These are phyloP conservation scores for Apiospora sp. DNA, from an alignment of 2,329 filamentous ascomycete genomes.

Conservation along the genomic window DNA sequence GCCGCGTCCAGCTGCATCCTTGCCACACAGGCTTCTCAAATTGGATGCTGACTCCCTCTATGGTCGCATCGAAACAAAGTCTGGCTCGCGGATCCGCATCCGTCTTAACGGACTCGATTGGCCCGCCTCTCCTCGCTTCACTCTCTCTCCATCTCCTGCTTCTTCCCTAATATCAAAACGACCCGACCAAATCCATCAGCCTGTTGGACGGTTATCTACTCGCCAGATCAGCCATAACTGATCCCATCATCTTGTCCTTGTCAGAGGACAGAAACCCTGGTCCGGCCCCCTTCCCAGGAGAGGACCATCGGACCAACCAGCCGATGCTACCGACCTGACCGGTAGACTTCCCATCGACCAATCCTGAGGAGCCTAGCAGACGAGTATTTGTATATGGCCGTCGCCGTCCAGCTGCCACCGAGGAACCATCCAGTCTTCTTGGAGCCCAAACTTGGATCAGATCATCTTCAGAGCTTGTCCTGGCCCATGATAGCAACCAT, in stretches of 20 bases:
- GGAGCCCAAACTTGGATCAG: slow-evolving; percentile 40
- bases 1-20: slow-evolving; percentile 35
- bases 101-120: slow-evolving; percentile 38
- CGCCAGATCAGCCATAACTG: slow-evolving; percentile 8
- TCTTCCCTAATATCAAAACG: slow-evolving; percentile 13
- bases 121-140: slow-evolving; percentile 35
- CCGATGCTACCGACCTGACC: background rate
- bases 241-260: background rate
- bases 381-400: slow-evolving; percentile 44
- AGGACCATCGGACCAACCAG: slow-evolving; percentile 1
- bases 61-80: slow-evolving; percentile 36
- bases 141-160: slow-evolving; percentile 36
- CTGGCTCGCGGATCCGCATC: slow-evolving; percentile 34
- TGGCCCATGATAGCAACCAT: slow-evolving; percentile 52
- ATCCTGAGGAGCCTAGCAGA: slow-evolving; percentile 11
- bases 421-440: slow-evolving; percentile 44
- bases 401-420: slow-evolving; percentile 41
- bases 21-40: slow-evolving; percentile 36
- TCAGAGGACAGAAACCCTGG: slow-evolving; percentile 14
- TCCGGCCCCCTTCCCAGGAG: background rate
- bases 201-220: slow-evolving; percentile 21
- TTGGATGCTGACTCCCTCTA: slow-evolving; percentile 35
- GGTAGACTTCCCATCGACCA: background rate
- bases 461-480: slow-evolving; percentile 37
- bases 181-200: slow-evolving; percentile 6